phyloP scores from a whole-genome alignment of 1,139 yeast genomes.

The Yamadazyma taylorii region DNA sequence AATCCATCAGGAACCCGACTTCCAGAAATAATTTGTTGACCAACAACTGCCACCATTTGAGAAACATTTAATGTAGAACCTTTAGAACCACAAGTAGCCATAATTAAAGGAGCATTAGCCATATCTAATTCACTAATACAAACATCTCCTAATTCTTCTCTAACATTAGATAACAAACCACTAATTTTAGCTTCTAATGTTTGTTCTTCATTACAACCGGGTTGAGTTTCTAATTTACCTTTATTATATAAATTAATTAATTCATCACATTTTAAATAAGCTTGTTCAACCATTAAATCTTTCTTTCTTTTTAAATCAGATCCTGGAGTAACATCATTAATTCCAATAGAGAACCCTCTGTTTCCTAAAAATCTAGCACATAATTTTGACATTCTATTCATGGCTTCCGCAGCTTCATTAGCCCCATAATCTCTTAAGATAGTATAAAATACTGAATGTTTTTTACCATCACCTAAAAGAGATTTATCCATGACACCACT shows the following conservation, averaged over 20 bases:
- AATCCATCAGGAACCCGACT: slow-evolving; percentile 99
- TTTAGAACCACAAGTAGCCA: slow-evolving; percentile 99
- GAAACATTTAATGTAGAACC: slow-evolving; percentile 98
- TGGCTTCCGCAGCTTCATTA: slow-evolving; percentile 89
- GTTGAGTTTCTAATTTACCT: slow-evolving; percentile 95
- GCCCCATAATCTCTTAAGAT: slow-evolving; percentile 95
- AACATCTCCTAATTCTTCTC: slow-evolving; percentile 99
- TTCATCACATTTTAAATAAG: slow-evolving; percentile 90
- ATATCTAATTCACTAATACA: slow-evolving; percentile 90
- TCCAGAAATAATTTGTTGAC: slow-evolving; percentile 98
- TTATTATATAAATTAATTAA: slow-evolving; percentile 75
- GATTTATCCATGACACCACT: slow-evolving; percentile 98
- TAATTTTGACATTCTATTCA: slow-evolving; percentile 98
- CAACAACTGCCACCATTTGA: slow-evolving; percentile 99
- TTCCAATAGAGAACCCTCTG: slow-evolving; percentile 96
- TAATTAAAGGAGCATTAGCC: slow-evolving; percentile 92
- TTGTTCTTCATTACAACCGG: slow-evolving; percentile 98
- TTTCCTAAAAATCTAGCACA: slow-evolving; percentile 95
- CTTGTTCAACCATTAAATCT: slow-evolving; percentile 86
- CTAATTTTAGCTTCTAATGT: slow-evolving; percentile 97
- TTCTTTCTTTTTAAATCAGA: slow-evolving; percentile 70
- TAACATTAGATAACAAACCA: slow-evolving; percentile 90
- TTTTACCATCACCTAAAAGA: slow-evolving; percentile 95
- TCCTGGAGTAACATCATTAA: slow-evolving; percentile 96
- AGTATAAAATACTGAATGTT: slow-evolving; percentile 93